Evolutionary conservation across 495 filamentous ascomycete species (phyloP), one percentile per base, ranked within the genome.

Genomic region (Sabuloglossum arenarium): DNA sequence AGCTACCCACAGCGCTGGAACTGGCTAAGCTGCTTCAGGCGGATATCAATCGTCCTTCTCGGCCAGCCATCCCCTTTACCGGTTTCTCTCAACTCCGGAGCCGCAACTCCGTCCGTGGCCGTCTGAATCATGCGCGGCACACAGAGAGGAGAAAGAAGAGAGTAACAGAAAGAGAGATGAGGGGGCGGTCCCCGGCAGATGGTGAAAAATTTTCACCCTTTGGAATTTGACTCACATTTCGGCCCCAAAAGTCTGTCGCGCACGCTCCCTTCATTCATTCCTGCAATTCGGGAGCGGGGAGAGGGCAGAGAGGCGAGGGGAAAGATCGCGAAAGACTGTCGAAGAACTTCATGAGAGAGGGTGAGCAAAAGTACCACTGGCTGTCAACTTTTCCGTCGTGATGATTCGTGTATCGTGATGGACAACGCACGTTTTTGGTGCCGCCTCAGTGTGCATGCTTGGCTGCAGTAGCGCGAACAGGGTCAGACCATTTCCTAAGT

Each of bases 401-500:
- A 1, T 51, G 47, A 51, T 51, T 51, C 47, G 47, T 16, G 11
- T 11, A 14, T 1, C 24, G 47, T 16, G 14, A 51, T 51, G 47
- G 45, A 51, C 47, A 51, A 51, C 47, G 21, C 47, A 51, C 47
- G 47, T 51, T 51, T 46, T 27, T 51, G 25, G 47, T 51, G 47
- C 47, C 47, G 47, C 47, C 16, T 30, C 24, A 21, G 16, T 30
- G 23, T 51, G 47, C 47, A 51, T 47, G 47, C 47, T 14, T 49
- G 21, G 45, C 34, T 39, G 34, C 34, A 21, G 39, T 5, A 21
- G 14, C 2, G 8, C 47, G 3, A 14, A 5, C 23, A 51, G 24
- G 25, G 21, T 25, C 21, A 24, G 45, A 49, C 14, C 45, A 49
- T 24, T 25, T 6, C 25, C 45, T n/a, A 28, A 28, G 9, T 4